Percentiles rank a stretch among this genome's conserved stretches.
These are phyloP conservation scores for Brassica cretica DNA, from an alignment of 345 rosid species.

Conservation along the genomic window DNA sequence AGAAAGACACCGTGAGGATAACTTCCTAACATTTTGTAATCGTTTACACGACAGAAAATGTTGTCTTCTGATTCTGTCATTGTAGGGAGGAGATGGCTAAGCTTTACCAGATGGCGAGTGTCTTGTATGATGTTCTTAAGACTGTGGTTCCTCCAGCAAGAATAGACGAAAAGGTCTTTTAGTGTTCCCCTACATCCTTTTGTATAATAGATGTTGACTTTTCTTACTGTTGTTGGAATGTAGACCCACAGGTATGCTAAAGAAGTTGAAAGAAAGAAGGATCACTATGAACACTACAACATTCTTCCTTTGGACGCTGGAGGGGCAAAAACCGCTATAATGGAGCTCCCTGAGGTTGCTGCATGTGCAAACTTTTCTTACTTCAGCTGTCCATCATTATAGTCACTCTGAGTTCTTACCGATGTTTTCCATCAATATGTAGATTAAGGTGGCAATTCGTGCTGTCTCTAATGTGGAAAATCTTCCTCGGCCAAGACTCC, in stretches of 20 bases:
- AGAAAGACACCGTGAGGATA: conserved; percentile 72
- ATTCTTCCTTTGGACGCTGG: conserved; percentile 77
- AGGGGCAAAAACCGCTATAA: conserved; percentile 69
- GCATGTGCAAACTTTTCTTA: conserved; percentile 10
- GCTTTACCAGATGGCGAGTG: conserved; percentile 75
- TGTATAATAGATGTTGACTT: too few relatives aligned
- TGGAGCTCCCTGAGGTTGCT: conserved; percentile 90
- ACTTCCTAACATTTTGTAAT: conserved; percentile 4
- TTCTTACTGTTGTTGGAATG: conserved; percentile 19
- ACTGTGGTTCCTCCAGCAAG: conserved; percentile 55
- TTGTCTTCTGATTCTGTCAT: conserved; percentile 16
- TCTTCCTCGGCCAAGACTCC: conserved; percentile 60
- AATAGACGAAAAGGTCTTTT: conserved; percentile 62
- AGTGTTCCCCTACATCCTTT: conserved; percentile 16
- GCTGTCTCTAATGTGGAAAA: conserved; percentile 59
- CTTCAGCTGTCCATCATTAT: background rate
- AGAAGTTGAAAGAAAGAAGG: conserved; percentile 66
- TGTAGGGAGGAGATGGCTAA: conserved; percentile 96
- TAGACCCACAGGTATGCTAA: conserved; percentile 62
- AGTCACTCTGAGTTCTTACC: conserved; percentile 26
- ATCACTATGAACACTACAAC: conserved; percentile 63
- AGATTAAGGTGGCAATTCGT: conserved; percentile 80
- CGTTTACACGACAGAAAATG: background rate
- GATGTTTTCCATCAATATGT: conserved; percentile 17
- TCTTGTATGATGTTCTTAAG: conserved; percentile 75